Evolutionary conservation across 352 stramenopile genomes (phyloP).

Genomic region (Pythium oligandrum): DNA sequence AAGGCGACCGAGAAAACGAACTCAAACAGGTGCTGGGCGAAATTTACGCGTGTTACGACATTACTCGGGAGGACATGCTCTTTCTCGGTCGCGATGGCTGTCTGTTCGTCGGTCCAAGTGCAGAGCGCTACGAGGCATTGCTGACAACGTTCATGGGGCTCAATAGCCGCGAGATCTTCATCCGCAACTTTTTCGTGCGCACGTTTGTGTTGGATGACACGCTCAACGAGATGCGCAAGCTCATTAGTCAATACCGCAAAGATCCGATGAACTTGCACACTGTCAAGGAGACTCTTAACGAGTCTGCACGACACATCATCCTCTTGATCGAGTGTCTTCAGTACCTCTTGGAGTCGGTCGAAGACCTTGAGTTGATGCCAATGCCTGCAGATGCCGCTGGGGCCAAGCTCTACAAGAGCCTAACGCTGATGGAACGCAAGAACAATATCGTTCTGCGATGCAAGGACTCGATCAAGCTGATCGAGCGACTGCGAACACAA

Average conservation of each 20-base stretch:
- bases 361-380: slow-evolving; percentile 74
- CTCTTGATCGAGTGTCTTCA: slow-evolving; percentile 95
- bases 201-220: slow-evolving; percentile 95
- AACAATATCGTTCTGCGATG: slow-evolving; percentile 90
- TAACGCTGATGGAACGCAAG: slow-evolving; percentile 87
- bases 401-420: slow-evolving; percentile 89
- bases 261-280: slow-evolving; percentile 75
- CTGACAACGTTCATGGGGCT: slow-evolving; percentile 95
- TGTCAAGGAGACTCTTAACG: slow-evolving; percentile 87
- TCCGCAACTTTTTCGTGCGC: slow-evolving; percentile 96
- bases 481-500: slow-evolving; percentile 87
- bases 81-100: slow-evolving; percentile 94
- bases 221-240: slow-evolving; percentile 80
- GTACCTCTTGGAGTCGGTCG: slow-evolving; percentile 94
- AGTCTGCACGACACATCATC: slow-evolving; percentile 93
- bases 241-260: slow-evolving; percentile 84
- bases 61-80: slow-evolving; percentile 94
- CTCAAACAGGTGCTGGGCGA: slow-evolving; percentile 95
- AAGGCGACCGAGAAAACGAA: slow-evolving; percentile 96
- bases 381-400: slow-evolving; percentile 44
- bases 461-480: slow-evolving; percentile 95
- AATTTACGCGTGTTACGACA: slow-evolving; percentile 95
- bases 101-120: slow-evolving; percentile 91
- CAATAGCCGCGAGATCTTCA: slow-evolving; percentile 96
- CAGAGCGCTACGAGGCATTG: slow-evolving; percentile 93